Evolutionary conservation across 345 rosid species (phyloP).

Genomic region (Lenwebbia sp.): DNA sequence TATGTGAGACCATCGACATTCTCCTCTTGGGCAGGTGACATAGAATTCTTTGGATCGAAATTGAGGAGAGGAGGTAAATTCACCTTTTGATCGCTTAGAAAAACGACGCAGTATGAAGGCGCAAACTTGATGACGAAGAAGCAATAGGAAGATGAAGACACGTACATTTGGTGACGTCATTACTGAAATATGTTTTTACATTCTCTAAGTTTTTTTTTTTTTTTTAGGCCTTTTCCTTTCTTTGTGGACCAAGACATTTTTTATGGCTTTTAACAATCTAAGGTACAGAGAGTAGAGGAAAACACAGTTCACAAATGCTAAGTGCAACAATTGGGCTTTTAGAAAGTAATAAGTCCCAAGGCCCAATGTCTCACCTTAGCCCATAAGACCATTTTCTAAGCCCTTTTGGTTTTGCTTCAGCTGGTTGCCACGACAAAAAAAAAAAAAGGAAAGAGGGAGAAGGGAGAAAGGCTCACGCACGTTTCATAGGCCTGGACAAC

Average conservation of each 20-base stretch:
- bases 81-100: not conserved
- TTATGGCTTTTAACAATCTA: no score
- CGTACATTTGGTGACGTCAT: not conserved
- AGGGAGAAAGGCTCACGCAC: no score
- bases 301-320: no score
- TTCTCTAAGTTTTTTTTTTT: not conserved
- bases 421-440: not conserved
- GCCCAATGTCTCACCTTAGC: not conserved
- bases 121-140: not conserved
- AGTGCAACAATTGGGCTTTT: not conserved
- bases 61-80: not conserved
- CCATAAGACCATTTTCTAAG: not conserved
- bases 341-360: not conserved
- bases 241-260: not conserved
- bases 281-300: no score
- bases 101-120: not conserved
- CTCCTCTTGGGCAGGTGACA: not conserved
- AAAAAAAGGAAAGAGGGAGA: not conserved
- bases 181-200: not conserved
- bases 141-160: not conserved
- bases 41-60: not conserved
- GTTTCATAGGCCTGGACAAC: no score
- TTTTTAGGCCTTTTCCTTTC: no score
- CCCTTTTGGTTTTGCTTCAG: not conserved
- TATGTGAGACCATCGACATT: not conserved